Evolutionary conservation across 257 asterid species (phyloP), one percentile per base, ranked within the genome.

Genomic region (Solanum pinnatisectum): DNA sequence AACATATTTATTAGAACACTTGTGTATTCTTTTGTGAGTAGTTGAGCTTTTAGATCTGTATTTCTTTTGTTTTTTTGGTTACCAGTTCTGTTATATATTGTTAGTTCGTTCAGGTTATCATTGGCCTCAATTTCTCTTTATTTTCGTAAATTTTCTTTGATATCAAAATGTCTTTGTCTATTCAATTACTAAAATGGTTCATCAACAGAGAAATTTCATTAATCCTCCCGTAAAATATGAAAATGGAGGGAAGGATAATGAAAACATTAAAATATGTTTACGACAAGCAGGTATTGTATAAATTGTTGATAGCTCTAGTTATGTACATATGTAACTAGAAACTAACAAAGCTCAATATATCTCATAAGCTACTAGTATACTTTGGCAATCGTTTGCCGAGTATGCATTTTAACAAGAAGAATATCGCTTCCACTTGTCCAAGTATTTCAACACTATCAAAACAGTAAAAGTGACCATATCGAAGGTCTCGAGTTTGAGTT

Each of bases 11-110:
- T 81, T 44, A 81, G 85, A 46, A 60, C 37, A 20, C 42, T 81
- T 81, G 85, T 76, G 83, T 81, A 81, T 81, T 81, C 85, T 81
- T 79, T 27, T 81, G 68, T 30, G 68, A 81, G 68, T 81, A 81
- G 85, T 81, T 27, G 60, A 81, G 68, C 68, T 16, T 81, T 11
- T 81, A 46, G 85, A 81, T 81, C 37, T 81, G 16, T 27, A 18
- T 81, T 81, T 81, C 67, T 81, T 81, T 71, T 16, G 2, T n/a
- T 44, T 81, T 23, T 27, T 81, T 81, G 42, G 68, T 46, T 81
- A 9, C 25, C 67, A 32, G 40, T 25, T 46, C 37, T 81, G 40
- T 81, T 81, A 30, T 46, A 46, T 81, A 44, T 81, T 30, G 68
- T 81, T 30, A 46, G 30, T 81, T 81, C 42, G 42, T 30, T 81